Evolutionary conservation across 345 rosid species (phyloP), one percentile per base, ranked within the genome.

Genomic region (Excoecaria cochinchinensis): DNA sequence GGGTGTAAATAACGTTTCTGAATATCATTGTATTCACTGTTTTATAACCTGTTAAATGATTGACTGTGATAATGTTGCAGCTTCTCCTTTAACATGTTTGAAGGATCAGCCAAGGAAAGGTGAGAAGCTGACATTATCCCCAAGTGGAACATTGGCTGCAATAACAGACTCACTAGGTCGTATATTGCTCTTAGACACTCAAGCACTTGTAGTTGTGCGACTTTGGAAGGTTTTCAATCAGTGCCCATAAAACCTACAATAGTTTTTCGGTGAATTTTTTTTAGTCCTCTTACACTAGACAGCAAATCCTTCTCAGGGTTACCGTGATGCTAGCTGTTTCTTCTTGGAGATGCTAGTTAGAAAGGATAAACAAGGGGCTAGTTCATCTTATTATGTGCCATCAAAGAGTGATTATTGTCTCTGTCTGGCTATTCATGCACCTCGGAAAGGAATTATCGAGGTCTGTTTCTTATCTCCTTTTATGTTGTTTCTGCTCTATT

Each of bases 131-230:
- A 91, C 93, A 0, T 74, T 91, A 82, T 95, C 97, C 13, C 99
- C 99, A 16, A 91, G 97, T 82, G 99, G 98, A 69, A 91, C 99
- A 65, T 85, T 95, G 85, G 99, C 99, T 82, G 97, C 99, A 8
- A 89, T 95, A 67, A 91, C 99, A 31, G 99, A 95, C 84, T 95
- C 99, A 66, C 95, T 95, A 79, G 99, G 98, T 76, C 97, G 99
- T 25, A 90, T 95, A 81, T 89, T 90, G 85, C 91, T 93, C 48
- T 84, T 95, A 77, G 99, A 95, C 80, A 93, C 98, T 82, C 96
- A 89, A 78, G 99, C 99, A 40, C 90, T 95, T 48, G 97, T 95
- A 46, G 97, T 93, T 59, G 98, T 95, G 74, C 91, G 98, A 8
- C 81, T 95, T 12, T 95, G 98, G 98, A 95, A 95, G 99, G 99